Percentiles rank a stretch among this genome's conserved stretches.
phyloP scores from a whole-genome alignment of 306 rosid species.

The Aeschynomene evenia region DNA sequence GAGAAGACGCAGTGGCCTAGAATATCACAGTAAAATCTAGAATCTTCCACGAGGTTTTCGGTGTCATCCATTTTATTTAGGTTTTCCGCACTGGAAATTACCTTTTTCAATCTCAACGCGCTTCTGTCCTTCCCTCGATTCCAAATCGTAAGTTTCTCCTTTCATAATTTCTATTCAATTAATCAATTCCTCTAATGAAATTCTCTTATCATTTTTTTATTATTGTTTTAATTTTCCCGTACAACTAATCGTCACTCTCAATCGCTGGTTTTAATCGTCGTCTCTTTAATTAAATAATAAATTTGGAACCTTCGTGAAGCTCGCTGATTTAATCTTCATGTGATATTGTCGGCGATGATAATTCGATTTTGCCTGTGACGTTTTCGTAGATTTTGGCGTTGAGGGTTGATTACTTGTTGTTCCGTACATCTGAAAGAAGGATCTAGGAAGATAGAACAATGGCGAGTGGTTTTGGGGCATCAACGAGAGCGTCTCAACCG shows the following conservation, averaged over 20 bases:
- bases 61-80: background rate
- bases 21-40: slow-evolving; percentile 22
- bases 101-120: background rate
- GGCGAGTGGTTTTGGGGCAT: slow-evolving; percentile 71
- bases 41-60: slow-evolving; percentile 26
- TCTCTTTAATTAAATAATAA: background rate
- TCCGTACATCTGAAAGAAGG: background rate
- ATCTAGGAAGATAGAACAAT: slow-evolving; percentile 37
- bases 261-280: background rate
- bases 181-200: background rate
- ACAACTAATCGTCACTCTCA: background rate
- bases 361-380: background rate
- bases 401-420: background rate
- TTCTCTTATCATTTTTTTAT: background rate
- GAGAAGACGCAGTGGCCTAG: background rate
- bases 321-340: background rate
- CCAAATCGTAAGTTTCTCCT: slow-evolving; percentile 32
- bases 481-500: slow-evolving; percentile 49
- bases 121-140: background rate
- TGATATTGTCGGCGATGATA: background rate
- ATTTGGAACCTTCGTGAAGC: background rate
- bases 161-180: background rate
- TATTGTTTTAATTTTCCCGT: background rate
- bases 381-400: background rate
- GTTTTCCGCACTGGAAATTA: background rate